phyloP scores from a whole-genome alignment of 305 asterid genomes.

The Solanum hybrid region DNA sequence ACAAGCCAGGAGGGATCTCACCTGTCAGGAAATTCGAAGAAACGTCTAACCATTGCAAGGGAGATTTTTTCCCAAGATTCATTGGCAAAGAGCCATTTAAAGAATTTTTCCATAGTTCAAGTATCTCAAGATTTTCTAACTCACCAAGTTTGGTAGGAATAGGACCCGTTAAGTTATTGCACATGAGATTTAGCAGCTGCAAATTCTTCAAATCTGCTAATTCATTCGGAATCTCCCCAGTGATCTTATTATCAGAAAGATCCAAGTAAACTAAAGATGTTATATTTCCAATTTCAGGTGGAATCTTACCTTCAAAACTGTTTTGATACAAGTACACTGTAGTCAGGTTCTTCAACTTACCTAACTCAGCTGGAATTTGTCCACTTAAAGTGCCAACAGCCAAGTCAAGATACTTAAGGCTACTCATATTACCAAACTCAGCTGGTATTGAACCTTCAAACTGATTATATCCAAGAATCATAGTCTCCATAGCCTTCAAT shows the following conservation, averaged over 20 bases:
- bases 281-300: conserved; percentile 44
- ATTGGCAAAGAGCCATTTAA: conserved; percentile 45
- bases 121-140: conserved; percentile 41
- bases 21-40: conserved; percentile 64
- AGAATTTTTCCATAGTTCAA: conserved; percentile 63
- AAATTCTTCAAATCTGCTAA: conserved; percentile 40
- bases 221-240: conserved; percentile 55
- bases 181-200: conserved; percentile 71
- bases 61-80: conserved; percentile 46
- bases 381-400: conserved; percentile 61
- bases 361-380: conserved; percentile 47
- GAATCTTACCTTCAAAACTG: conserved; percentile 45
- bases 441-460: conserved; percentile 56
- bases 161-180: conserved; percentile 43
- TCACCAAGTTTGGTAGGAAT: conserved; percentile 43
- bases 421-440: conserved; percentile 50
- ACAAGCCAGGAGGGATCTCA: conserved; percentile 52
- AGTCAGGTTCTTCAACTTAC: conserved; percentile 37
- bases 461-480: conserved; percentile 58
- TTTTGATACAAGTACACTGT: conserved; percentile 55
- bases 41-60: conserved; percentile 61
- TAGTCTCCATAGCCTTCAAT: conserved; percentile 40
- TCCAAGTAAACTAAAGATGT: conserved; percentile 44
- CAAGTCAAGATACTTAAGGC: conserved; percentile 55
- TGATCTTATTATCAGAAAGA: conserved; percentile 48